Evolutionary conservation across 1,284 basidiomycete genomes (phyloP).

Genomic region (Sanguinoderma infundibulare): DNA sequence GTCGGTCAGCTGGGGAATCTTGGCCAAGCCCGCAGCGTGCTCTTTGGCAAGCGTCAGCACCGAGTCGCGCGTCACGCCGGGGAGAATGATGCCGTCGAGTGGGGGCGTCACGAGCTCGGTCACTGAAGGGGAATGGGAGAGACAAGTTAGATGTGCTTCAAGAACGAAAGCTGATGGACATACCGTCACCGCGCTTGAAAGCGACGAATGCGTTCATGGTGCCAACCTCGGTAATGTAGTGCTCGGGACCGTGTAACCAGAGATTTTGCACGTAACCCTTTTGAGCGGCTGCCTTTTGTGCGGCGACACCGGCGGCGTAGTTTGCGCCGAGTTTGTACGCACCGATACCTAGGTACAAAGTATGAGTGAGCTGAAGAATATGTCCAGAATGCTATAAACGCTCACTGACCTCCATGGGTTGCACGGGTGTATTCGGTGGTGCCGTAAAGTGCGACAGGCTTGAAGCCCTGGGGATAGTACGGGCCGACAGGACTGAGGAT

Average conservation of each 20-base stretch:
- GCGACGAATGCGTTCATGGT: conserved; percentile 98
- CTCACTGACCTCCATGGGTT: conserved; percentile 76
- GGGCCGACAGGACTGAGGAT: conserved; percentile 95
- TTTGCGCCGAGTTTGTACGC: conserved; percentile 93
- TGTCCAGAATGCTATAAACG: background rate
- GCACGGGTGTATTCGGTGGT: conserved; percentile 93
- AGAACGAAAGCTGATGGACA: conserved; percentile 33
- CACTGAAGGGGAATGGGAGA: conserved; percentile 39
- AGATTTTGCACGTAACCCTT: conserved; percentile 94
- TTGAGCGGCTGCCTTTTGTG: conserved; percentile 85
- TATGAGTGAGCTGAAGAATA: background rate
- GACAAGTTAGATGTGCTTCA: background rate
- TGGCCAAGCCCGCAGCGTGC: conserved; percentile 65
- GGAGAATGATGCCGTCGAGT: conserved; percentile 94
- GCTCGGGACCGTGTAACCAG: conserved; percentile 90
- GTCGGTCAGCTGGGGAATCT: conserved; percentile 65
- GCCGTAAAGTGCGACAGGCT: conserved; percentile 91
- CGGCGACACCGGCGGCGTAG: conserved; percentile 89
- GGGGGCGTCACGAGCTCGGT: conserved; percentile 91
- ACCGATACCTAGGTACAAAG: conserved; percentile 66
- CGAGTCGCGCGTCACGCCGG: conserved; percentile 95
- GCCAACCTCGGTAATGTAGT: conserved; percentile 89
- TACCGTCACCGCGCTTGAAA: conserved; percentile 78
- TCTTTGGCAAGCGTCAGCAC: conserved; percentile 83
- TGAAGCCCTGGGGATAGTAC: conserved; percentile 95